Evolutionary conservation across 2,329 filamentous ascomycete species (phyloP).

Genomic region (Hymenotorrendiella dingleyae): DNA sequence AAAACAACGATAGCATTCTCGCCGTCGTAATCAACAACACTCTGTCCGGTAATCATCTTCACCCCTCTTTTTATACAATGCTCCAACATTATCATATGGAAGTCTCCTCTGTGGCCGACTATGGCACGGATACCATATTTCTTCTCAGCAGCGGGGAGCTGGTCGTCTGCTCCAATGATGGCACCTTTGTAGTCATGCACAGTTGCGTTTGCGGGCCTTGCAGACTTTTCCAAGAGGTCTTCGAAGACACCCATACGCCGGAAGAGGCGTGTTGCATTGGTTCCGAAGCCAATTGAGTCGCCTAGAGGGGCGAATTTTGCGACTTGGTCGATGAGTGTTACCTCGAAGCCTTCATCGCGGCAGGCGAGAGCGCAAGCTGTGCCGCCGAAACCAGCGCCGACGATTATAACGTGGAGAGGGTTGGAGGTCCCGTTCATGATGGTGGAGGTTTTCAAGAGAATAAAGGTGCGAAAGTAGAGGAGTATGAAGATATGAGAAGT

Average conservation of each 20-base stretch:
- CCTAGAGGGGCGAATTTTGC: slow-evolving; percentile 39
- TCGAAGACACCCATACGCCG: slow-evolving; percentile 32
- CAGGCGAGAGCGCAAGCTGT: slow-evolving; percentile 56
- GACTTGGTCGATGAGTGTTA: slow-evolving; percentile 42
- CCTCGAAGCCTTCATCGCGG: slow-evolving; percentile 50
- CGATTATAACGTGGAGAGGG: no score
- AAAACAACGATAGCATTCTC: slow-evolving; percentile 38
- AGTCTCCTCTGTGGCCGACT: slow-evolving; percentile 47
- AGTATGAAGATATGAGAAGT: no score
- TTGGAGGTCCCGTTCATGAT: no score
- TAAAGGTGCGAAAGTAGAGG: no score
- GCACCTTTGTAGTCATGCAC: no score
- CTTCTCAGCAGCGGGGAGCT: no score
- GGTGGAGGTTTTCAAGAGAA: no score
- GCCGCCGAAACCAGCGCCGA: slow-evolving; percentile 58
- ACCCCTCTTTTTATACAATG: slow-evolving; percentile 41
- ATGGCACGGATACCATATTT: slow-evolving; percentile 30
- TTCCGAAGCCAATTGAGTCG: slow-evolving; percentile 48
- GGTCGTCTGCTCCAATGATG: no score
- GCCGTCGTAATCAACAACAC: slow-evolving; percentile 41
- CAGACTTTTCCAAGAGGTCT: no score
- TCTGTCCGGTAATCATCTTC: slow-evolving; percentile 45
- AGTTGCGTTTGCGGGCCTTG: no score
- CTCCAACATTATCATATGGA: slow-evolving; percentile 46
- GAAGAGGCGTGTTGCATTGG: slow-evolving; percentile 52